Evolutionary conservation across 2,329 filamentous ascomycete species (phyloP), one percentile per base, ranked within the genome.

Genomic region (Basipetospora chlamydospora): DNA sequence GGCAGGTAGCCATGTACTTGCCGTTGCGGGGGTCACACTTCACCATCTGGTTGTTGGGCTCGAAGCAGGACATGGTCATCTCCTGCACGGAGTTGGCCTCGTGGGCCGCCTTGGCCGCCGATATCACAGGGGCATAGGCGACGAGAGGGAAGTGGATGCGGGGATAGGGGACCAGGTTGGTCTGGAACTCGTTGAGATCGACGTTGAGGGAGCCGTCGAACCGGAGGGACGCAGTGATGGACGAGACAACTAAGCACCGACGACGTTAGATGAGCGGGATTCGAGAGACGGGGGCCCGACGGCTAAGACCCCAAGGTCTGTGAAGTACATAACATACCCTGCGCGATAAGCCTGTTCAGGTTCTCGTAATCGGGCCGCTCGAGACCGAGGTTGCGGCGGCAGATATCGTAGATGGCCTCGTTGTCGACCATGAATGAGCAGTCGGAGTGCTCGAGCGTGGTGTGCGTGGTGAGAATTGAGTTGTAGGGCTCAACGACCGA

Each of bases 71-170:
- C n/a, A n/a, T n/a, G n/a, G n/a, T n/a, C n/a, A n/a, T n/a, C 3
- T 90, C 84, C 43, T 75, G 70, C 38, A 86, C 78, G 67, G 84
- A 84, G 74, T 87, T 87, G 66, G 80, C 84, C 66, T 90, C 83
- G 54, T 90, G 83, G 33, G 77, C 73, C 58, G 80, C 84, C 71
- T 82, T 83, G 64, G 71, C 66, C 41, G 75, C 73, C 15, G 76
- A 80, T 44, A 81, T 67, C 47, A 82, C 77, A 22, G 77, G 77
- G 9, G 77, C 75, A 52, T 81, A 81, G 62, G 72, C 77, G 61
- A 81, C 78, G 32, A 81, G 60, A 36, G 77, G 77, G 58, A 80
- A 82, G 64, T 81, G 77, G 46, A 82, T 81, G 55, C 77, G 75
- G 23, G 77, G 77, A 57, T 78, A 81, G 18, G 77, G 77, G 37